Evolutionary conservation across 1,284 basidiomycete genomes (phyloP).

Genomic region (Flammula alnicola): DNA sequence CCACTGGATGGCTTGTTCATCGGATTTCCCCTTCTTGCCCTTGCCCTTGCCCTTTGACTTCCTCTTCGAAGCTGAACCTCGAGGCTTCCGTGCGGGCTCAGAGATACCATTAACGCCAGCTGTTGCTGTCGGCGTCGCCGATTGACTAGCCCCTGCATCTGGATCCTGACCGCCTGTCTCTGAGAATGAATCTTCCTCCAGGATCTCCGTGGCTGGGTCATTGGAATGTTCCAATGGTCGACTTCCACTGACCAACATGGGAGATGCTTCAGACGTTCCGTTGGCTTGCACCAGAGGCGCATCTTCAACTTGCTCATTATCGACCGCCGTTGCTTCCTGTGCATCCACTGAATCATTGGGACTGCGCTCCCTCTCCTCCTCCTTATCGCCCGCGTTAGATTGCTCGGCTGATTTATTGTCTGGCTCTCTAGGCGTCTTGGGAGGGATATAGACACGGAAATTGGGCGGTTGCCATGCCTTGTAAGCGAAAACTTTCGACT

Average conservation of each 20-base stretch:
- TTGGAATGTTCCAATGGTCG: not conserved
- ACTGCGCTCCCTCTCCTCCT: constrained; percentile 8
- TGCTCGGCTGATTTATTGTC: constrained; percentile 6
- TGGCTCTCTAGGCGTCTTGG: constrained; percentile 16
- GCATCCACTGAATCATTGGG: constrained; percentile 4
- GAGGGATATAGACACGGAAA: constrained; percentile 21
- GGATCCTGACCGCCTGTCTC: constrained; percentile 8
- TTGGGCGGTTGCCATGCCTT: constrained; percentile 63
- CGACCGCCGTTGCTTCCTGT: not conserved
- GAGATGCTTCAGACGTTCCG: not conserved
- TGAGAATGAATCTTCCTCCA: constrained; percentile 18
- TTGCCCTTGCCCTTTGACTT: constrained; percentile 39
- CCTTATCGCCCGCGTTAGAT: not conserved
- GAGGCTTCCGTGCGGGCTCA: constrained; percentile 6
- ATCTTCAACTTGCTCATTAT: not conserved
- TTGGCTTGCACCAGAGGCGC: not conserved
- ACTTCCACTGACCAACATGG: not conserved
- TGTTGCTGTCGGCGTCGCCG: constrained; percentile 5
- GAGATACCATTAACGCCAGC: not conserved
- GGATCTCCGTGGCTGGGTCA: constrained; percentile 5
- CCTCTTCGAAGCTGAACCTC: constrained; percentile 30
- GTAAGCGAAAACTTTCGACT: constrained; percentile 68
- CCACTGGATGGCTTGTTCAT: constrained; percentile 57
- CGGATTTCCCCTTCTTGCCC: constrained; percentile 38
- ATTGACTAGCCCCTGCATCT: constrained; percentile 4